phyloP scores from a whole-genome alignment of 495 filamentous ascomycete species.

The Evansstolkia leycettana region DNA sequence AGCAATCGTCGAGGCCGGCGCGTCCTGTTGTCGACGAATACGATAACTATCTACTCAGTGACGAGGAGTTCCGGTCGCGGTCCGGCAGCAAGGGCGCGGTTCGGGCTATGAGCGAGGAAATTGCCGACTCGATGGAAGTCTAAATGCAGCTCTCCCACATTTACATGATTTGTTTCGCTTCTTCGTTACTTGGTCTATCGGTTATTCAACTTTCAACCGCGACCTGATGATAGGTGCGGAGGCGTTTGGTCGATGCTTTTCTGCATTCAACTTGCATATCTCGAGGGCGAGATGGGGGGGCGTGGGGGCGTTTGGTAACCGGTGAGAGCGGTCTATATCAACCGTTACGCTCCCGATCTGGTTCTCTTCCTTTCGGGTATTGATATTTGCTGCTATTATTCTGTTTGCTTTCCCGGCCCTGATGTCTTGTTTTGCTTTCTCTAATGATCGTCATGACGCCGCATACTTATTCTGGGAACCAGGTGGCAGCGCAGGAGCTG shows the following conservation, averaged over 20 bases:
- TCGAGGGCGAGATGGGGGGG: conserved; percentile 3
- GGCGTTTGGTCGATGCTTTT: conserved; percentile 3
- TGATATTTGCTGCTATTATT: not conserved
- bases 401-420: not conserved
- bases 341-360: not conserved
- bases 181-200: conserved; percentile 1
- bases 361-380: not conserved
- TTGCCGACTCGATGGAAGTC: conserved; percentile 58
- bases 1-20: conserved; percentile 7
- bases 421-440: no score
- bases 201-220: no score
- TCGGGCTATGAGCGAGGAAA: conserved; percentile 61
- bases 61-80: conserved; percentile 29
- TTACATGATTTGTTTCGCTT: conserved; percentile 1
- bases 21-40: conserved; percentile 22
- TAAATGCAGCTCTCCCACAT: conserved; percentile 15
- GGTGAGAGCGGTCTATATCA: not conserved
- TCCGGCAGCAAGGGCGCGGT: conserved; percentile 37
- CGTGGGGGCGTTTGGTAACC: conserved; percentile 12
- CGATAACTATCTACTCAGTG: conserved; percentile 31
- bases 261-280: conserved; percentile 16
- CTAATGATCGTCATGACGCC: no score
- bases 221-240: no score
- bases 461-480: no score
- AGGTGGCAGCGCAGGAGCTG: no score